Evolutionary conservation across 768 basidiomycete species (phyloP), one percentile per base, ranked within the genome.

Genomic region (Termitomyces sp.): DNA sequence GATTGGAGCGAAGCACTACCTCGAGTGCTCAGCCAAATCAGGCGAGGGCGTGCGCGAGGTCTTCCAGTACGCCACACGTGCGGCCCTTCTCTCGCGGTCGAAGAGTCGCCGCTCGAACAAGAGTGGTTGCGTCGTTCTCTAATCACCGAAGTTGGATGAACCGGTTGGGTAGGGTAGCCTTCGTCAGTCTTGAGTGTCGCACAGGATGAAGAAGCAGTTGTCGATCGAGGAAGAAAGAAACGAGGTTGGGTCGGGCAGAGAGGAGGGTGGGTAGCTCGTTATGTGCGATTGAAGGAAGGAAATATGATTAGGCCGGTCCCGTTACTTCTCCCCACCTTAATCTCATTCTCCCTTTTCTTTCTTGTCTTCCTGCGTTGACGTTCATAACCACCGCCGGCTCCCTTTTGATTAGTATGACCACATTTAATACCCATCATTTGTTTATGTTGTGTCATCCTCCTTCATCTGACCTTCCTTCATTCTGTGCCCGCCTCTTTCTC

Each of bases 21-120:
- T 99, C 53, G 97, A 99, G 73, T 99, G 97, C 73, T 95, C 93
- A 54, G 94, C 94, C 71, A 90, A 88, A 81, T 87, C 93, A 16
- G 94, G 95, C 58, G 94, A 98, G 75, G 95, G 96, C 65, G 96
- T 99, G 49, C 87, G 91, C 61, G 95, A 98, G 75, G 96, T 99
- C 46, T 99, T 99, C 86, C 94, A 98, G 76, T 91, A 90, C 65
- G 97, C 97, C 54, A 98, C 96, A 26, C 87, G 94, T 62, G 88
- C 92, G 42, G 95, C 96, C 28, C 84, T 98, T 37, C 81, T 94
- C 60, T 65, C 66, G 34, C 55, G 66, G 39, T 56, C 60, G 28
- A 64, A 63, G 60, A 65, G 62, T 51, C 47, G 58, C 49, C 56
- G 60, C 42, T 55, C 59, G 13, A 56, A 47, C 51, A 61, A 62